A percentile compares a stretch with the other conserved stretches of the same genome.
These are phyloP conservation scores for Cyberlindnera subsufficiens DNA, from an alignment of 805 yeast species.

Conservation along the genomic window DNA sequence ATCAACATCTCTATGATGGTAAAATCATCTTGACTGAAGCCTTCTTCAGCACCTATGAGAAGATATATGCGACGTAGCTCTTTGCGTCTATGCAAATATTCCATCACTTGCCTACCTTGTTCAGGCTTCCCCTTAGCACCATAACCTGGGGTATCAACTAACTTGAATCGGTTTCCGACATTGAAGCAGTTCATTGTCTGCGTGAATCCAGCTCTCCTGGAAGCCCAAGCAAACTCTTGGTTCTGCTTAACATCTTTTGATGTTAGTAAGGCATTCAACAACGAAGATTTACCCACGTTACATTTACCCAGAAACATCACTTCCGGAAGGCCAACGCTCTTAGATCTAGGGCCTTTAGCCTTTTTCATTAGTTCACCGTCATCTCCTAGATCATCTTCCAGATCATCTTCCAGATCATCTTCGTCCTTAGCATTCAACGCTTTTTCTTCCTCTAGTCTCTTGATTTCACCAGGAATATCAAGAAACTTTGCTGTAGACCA, in stretches of 20 bases:
- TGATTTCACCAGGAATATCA: slow-evolving; percentile 54
- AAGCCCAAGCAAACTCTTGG: slow-evolving; percentile 43
- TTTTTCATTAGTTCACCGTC: background rate
- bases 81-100: slow-evolving; percentile 51
- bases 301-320: slow-evolving; percentile 73
- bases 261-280: slow-evolving; percentile 56
- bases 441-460: slow-evolving; percentile 18
- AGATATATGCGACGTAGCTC: slow-evolving; percentile 55
- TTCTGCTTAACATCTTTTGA: slow-evolving; percentile 25
- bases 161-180: slow-evolving; percentile 52
- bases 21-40: slow-evolving; percentile 53
- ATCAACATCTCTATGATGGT: slow-evolving; percentile 44
- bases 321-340: slow-evolving; percentile 51
- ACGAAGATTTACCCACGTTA: slow-evolving; percentile 81
- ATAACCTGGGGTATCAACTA: slow-evolving; percentile 89
- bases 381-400: slow-evolving; percentile 2
- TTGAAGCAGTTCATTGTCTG: slow-evolving; percentile 66
- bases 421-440: slow-evolving; percentile 8
- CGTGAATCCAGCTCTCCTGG: slow-evolving; percentile 51
- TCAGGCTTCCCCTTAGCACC: slow-evolving; percentile 59
- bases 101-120: slow-evolving; percentile 68
- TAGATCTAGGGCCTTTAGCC: slow-evolving; percentile 1
- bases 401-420: too few relatives aligned
- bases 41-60: slow-evolving; percentile 54
- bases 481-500: slow-evolving; percentile 52